Percentiles rank a stretch among this genome's conserved stretches.
Conservation (phyloP, 139 green algal genomes). For the Pleodorina starrii region DNA sequence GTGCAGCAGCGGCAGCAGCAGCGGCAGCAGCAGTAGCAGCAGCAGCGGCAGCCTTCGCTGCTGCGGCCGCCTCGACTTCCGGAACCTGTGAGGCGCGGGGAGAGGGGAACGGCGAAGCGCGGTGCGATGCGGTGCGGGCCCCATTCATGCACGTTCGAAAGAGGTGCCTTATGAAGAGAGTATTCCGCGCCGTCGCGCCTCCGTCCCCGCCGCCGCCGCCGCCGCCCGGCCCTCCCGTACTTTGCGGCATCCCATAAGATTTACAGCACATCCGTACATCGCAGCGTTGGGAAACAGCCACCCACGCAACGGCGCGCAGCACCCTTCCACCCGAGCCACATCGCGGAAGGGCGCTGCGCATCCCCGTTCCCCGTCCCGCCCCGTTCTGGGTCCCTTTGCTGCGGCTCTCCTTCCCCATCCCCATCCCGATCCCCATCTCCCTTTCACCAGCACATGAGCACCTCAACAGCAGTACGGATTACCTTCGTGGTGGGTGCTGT, state of each 20-base stretch:
- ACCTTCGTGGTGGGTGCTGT: constrained; percentile 49
- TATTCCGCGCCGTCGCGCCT: too few species aligned
- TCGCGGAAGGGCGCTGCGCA: neutral
- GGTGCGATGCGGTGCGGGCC: neutral
- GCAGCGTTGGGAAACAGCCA: neutral
- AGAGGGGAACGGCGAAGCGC: neutral
- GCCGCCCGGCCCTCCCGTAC: too few species aligned
- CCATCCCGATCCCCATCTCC: neutral
- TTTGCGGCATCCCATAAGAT: too few species aligned
- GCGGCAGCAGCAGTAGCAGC: neutral
- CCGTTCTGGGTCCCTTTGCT: neutral
- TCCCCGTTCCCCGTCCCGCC: neutral
- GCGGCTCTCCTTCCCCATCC: neutral
- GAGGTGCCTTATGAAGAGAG: neutral
- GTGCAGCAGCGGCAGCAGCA: neutral
- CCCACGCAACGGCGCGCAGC: neutral
- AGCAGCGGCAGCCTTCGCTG: neutral
- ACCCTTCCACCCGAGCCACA: neutral
- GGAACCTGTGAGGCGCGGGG: neutral
- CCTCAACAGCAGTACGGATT: neutral
- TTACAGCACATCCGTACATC: neutral
- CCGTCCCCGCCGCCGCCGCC: too few species aligned
- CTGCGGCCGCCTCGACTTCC: constrained; percentile 1
- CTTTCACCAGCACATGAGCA: neutral
- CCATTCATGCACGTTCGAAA: too few species aligned